Conservation (phyloP, 169 alveolate species). For the Neospora caninum region DNA sequence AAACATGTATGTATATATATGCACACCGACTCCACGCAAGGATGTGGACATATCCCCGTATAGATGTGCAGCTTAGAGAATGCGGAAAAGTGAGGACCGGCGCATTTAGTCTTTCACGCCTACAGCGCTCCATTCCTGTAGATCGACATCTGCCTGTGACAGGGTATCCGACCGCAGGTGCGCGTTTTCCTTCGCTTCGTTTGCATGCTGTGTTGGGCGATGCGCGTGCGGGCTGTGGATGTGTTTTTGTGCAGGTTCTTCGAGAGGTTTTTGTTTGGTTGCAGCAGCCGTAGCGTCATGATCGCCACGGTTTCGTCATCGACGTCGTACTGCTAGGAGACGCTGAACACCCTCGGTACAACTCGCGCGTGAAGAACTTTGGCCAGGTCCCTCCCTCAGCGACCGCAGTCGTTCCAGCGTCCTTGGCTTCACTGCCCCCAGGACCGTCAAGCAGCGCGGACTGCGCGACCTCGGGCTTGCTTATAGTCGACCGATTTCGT, state of each 20-base stretch:
- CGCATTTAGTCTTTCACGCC: no score
- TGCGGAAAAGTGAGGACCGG: no score
- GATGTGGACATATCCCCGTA: no score
- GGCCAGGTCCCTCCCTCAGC: neutral
- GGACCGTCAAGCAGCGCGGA: neutral
- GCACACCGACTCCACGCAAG: no score
- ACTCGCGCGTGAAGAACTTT: slow-evolving; percentile 74
- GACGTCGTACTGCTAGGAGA: slow-evolving; percentile 95
- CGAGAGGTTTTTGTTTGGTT: slow-evolving; percentile 96
- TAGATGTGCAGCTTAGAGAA: no score
- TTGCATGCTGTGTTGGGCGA: no score
- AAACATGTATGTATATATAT: neutral
- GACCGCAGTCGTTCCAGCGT: neutral
- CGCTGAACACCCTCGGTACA: slow-evolving; percentile 93
- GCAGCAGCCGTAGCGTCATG: slow-evolving; percentile 96
- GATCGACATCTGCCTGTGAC: no score
- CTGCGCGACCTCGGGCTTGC: neutral
- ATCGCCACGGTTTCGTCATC: slow-evolving; percentile 98
- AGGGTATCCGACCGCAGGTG: no score
- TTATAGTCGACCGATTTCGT: neutral
- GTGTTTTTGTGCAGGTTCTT: slow-evolving; percentile 75
- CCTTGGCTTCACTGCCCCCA: neutral
- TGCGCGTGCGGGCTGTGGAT: no score
- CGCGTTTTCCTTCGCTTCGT: neutral
- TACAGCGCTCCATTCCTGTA: no score